A percentile compares a stretch with the other conserved stretches of the same genome.
Evolutionary conservation across 805 yeast genomes (phyloP).

Genomic region (Yarrowia phangngaensis): DNA sequence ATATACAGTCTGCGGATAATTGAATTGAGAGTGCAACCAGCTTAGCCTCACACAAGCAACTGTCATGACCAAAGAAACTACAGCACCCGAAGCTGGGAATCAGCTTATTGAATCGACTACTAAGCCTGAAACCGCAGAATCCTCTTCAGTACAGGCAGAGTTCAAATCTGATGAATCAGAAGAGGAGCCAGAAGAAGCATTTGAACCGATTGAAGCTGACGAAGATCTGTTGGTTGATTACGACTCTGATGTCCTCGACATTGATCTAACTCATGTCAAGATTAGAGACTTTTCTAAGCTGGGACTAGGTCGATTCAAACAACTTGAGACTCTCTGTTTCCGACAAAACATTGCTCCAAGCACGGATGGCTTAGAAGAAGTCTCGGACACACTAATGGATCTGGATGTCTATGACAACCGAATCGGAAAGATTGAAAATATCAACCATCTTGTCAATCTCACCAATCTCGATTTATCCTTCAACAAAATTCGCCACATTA

Average conservation of each 20-base stretch:
- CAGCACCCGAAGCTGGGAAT: too few species aligned
- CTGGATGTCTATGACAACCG: constrained; percentile 90
- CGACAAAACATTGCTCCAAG: constrained; percentile 79
- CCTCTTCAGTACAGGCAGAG: constrained; percentile 1
- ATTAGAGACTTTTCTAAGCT: constrained; percentile 49
- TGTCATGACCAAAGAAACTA: too few species aligned
- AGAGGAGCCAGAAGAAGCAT: constrained; percentile 21
- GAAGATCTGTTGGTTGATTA: constrained; percentile 50
- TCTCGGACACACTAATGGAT: constrained; percentile 60
- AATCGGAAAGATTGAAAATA: constrained; percentile 70
- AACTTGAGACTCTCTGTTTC: constrained; percentile 52
- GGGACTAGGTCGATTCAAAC: constrained; percentile 46
- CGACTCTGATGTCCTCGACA: constrained; percentile 47
- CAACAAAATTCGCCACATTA: constrained; percentile 81
- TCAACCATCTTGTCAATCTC: constrained; percentile 53
- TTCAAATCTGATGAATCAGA: constrained; percentile 16
- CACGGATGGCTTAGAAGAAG: constrained; percentile 62
- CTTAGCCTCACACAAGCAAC: too few species aligned
- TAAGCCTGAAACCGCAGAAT: background rate
- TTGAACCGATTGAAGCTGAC: constrained; percentile 54
- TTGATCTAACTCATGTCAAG: constrained; percentile 59
- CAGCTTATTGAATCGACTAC: background rate
- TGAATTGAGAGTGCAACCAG: too few species aligned
- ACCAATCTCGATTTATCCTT: constrained; percentile 75
- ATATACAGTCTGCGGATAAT: too few species aligned